Percentiles rank a stretch among this genome's conserved stretches.
These are phyloP conservation scores for Colletotrichum sp. DNA, from an alignment of 2,329 filamentous ascomycete genomes.

Conservation along the genomic window DNA sequence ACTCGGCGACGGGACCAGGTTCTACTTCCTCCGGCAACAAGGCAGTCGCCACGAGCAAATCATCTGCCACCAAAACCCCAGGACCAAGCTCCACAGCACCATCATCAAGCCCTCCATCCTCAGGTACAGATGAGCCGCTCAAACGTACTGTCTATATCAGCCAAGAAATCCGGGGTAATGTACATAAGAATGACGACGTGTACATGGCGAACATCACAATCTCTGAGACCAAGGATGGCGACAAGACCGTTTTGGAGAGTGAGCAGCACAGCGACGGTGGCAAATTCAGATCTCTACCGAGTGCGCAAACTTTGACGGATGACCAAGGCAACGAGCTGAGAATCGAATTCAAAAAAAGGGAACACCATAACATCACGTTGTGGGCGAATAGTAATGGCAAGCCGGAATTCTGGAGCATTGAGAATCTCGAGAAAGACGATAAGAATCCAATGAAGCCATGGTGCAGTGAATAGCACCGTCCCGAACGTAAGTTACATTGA, in stretches of 20 bases:
- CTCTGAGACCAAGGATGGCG: not conserved
- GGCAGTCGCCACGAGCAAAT: not conserved
- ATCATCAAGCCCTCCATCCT: not conserved
- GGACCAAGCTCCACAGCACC: not conserved
- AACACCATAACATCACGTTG: not conserved
- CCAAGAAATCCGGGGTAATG: not conserved
- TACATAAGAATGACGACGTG: not conserved
- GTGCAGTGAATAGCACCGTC: not conserved
- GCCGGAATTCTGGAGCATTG: not conserved
- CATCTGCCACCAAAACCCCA: not conserved
- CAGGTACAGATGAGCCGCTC: not conserved
- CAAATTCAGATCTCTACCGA: not conserved
- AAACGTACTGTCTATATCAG: not conserved
- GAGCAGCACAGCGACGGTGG: not conserved
- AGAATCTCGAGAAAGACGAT: not conserved
- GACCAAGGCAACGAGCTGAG: not conserved
- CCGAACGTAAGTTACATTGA: not conserved
- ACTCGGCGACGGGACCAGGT: not conserved
- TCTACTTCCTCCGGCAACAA: not conserved
- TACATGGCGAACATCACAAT: not conserved
- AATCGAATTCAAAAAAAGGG: fast-evolving
- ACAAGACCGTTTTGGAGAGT: not conserved
- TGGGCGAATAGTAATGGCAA: not conserved
- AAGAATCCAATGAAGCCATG: not conserved
- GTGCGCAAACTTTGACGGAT: not conserved